Evolutionary conservation across 2,329 filamentous ascomycete genomes (phyloP).

Genomic region (Pleomassaria siparia): DNA sequence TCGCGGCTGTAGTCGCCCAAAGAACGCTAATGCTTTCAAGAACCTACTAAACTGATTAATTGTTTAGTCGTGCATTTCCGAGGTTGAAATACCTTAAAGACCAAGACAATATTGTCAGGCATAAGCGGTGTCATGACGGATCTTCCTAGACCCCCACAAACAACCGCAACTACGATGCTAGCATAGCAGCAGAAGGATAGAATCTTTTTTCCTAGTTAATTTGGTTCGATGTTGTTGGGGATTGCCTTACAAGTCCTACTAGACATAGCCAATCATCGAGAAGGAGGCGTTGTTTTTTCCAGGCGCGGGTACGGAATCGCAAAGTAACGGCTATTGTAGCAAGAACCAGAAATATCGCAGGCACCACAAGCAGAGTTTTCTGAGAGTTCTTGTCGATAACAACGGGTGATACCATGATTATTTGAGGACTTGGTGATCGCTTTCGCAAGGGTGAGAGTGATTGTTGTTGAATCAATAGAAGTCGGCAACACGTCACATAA

Average conservation of each 20-base stretch:
- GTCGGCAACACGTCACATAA: too few species aligned
- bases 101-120: too few species aligned
- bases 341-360: neutral
- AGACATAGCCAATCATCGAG: neutral
- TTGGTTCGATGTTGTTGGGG: too few species aligned
- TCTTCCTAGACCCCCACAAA: neutral
- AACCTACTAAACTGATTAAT: too few species aligned
- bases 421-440: too few species aligned
- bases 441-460: too few species aligned
- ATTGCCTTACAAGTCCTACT: neutral
- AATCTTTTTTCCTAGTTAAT: neutral
- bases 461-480: too few species aligned
- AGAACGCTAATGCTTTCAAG: too few species aligned
- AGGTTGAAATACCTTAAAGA: too few species aligned
- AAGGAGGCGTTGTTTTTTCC: neutral
- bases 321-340: neutral
- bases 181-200: neutral
- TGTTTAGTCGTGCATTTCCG: too few species aligned
- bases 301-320: neutral
- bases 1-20: too few species aligned
- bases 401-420: neutral
- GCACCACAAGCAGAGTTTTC: neutral
- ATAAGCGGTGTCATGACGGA: too few species aligned
- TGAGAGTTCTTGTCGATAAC: neutral
- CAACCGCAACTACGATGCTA: neutral